A percentile compares a stretch with the other conserved stretches of the same genome.
Conservation (phyloP, 257 asterid species). For the Solanum pennellii region DNA sequence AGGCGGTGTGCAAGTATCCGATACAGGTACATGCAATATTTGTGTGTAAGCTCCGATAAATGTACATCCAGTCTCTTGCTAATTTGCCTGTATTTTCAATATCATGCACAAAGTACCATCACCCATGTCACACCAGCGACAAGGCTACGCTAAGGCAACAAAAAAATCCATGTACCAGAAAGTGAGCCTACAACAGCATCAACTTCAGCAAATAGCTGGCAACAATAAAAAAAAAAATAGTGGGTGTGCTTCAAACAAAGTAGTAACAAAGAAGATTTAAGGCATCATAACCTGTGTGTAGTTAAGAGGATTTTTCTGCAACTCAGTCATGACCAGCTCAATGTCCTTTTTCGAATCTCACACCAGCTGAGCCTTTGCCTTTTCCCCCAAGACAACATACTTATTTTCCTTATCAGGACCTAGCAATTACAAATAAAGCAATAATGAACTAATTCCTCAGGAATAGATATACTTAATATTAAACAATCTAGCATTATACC, state of each 20-base stretch:
- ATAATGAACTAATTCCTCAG: background rate
- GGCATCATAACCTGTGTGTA: slow-evolving; percentile 64
- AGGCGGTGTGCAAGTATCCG: background rate
- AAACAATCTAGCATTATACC: slow-evolving; percentile 25
- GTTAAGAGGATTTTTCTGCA: slow-evolving; percentile 91
- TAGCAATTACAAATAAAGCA: slow-evolving; percentile 5
- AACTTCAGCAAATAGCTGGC: background rate
- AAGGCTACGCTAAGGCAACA: background rate
- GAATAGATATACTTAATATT: background rate
- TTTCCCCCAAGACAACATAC: slow-evolving; percentile 87
- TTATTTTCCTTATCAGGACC: slow-evolving; percentile 81
- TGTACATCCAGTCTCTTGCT: background rate
- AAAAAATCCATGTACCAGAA: background rate
- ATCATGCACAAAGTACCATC: background rate
- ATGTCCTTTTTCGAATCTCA: slow-evolving; percentile 79
- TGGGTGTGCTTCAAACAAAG: background rate
- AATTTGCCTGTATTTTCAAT: background rate
- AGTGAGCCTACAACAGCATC: background rate
- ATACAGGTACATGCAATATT: too few relatives aligned
- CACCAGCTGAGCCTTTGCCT: slow-evolving; percentile 88
- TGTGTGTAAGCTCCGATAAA: background rate
- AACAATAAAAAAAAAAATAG: background rate
- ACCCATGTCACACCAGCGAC: background rate
- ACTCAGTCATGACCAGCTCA: slow-evolving; percentile 57
- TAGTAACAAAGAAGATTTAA: background rate